Percentiles rank a stretch among this genome's conserved stretches.
These are phyloP conservation scores for Fusarium agapanthi DNA, from an alignment of 2,329 filamentous ascomycete genomes.

Conservation along the genomic window DNA sequence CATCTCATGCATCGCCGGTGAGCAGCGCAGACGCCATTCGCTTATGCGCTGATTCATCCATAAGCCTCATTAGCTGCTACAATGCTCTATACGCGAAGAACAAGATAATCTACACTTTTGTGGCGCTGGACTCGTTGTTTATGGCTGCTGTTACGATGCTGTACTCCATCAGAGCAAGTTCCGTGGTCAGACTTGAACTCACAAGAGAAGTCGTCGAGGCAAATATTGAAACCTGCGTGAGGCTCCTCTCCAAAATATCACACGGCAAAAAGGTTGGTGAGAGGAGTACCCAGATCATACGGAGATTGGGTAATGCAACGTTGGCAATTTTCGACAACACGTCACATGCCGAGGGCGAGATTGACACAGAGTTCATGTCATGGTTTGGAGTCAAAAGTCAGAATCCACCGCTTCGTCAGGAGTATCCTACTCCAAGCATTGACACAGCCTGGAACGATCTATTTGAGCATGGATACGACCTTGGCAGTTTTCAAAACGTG, in stretches of 20 bases:
- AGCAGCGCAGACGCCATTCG: conserved; percentile 38
- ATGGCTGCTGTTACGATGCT: conserved; percentile 39
- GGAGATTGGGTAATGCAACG: conserved; percentile 33
- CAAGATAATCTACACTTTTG: conserved; percentile 36
- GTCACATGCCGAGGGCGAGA: conserved; percentile 23
- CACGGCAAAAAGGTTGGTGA: conserved; percentile 33
- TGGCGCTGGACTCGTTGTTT: conserved; percentile 29
- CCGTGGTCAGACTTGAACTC: conserved; percentile 21
- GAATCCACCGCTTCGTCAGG: conserved; percentile 26
- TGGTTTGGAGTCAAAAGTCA: conserved; percentile 38
- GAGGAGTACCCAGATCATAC: conserved; percentile 29
- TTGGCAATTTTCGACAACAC: conserved; percentile 30
- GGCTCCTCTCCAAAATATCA: conserved; percentile 32
- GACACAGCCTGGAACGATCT: conserved; percentile 38
- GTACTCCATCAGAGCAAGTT: conserved; percentile 30
- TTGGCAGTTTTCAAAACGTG: conserved; percentile 28
- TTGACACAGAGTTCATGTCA: conserved; percentile 39
- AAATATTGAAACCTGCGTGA: conserved; percentile 33
- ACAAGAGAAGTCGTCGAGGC: conserved; percentile 35
- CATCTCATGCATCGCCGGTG: conserved; percentile 34
- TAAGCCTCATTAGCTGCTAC: conserved; percentile 38
- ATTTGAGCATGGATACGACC: conserved; percentile 36
- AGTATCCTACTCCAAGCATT: conserved; percentile 36
- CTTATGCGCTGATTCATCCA: conserved; percentile 34
- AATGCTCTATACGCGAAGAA: conserved; percentile 37